Conservation (phyloP, 148 eudicot genomes). For the Selenicereus undatus region DNA sequence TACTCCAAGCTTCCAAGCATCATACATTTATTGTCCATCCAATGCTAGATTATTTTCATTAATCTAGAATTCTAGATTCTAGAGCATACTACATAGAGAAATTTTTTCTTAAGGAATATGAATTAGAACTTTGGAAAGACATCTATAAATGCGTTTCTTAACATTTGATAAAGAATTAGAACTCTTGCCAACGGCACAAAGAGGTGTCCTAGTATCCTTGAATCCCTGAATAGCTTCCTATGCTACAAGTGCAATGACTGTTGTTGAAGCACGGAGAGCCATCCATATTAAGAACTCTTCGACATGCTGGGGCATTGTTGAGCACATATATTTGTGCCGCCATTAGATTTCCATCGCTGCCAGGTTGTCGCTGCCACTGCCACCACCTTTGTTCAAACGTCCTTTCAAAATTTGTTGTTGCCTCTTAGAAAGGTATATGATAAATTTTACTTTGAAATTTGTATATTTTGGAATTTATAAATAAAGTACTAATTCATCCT, state of each 20-base stretch:
- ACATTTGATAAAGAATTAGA: not conserved
- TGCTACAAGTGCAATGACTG: constrained; percentile 85
- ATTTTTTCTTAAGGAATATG: not conserved
- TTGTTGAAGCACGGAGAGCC: constrained; percentile 93
- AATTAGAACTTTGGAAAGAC: not conserved
- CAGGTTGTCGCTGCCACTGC: too few relatives aligned
- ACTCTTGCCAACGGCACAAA: constrained; percentile 88
- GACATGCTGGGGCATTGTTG: constrained; percentile 86
- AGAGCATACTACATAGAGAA: not conserved
- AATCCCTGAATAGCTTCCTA: constrained; percentile 94
- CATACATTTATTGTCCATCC: not conserved
- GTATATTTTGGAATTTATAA: too few relatives aligned
- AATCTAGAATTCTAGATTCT: not conserved
- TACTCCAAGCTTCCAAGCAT: not conserved
- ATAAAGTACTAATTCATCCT: too few relatives aligned
- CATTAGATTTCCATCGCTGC: too few relatives aligned
- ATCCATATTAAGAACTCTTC: constrained; percentile 74
- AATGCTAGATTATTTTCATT: not conserved
- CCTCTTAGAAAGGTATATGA: too few relatives aligned
- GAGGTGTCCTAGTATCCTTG: constrained; percentile 92
- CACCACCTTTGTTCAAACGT: too few relatives aligned
- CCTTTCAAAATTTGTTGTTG: too few relatives aligned
- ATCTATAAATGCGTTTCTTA: not conserved
- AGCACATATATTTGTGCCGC: constrained; percentile 21
- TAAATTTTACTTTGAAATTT: too few relatives aligned